Evolutionary conservation across 768 basidiomycete species (phyloP).

Genomic region (Phaeotremella skinneri): DNA sequence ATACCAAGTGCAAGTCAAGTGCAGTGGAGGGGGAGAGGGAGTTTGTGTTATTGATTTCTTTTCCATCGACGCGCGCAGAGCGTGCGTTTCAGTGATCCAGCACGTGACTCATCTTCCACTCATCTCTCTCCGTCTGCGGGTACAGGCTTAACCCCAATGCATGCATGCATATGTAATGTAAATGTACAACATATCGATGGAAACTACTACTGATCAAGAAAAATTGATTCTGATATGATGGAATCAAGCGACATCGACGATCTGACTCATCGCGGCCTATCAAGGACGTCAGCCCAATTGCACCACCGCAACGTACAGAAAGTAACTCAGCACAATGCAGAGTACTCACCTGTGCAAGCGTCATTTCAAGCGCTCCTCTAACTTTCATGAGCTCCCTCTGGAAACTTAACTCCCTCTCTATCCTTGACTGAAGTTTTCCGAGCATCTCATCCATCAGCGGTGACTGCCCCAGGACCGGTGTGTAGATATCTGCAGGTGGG

Average conservation of each 20-base stretch:
- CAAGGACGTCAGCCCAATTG: not conserved
- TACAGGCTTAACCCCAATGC: not conserved
- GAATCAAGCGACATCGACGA: no score
- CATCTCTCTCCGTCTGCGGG: not conserved
- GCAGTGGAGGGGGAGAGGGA: not conserved
- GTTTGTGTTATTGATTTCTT: not conserved
- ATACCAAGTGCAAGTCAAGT: not conserved
- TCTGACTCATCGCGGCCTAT: slow-evolving; percentile 35
- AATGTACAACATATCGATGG: no score
- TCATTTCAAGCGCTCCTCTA: slow-evolving; percentile 87
- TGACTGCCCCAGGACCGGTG: slow-evolving; percentile 86
- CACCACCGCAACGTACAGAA: no score
- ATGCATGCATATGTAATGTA: not conserved
- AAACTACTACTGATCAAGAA: no score
- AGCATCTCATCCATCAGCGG: slow-evolving; percentile 86
- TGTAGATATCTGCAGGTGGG: slow-evolving; percentile 73
- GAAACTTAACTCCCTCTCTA: slow-evolving; percentile 80
- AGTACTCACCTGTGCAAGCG: slow-evolving; percentile 52
- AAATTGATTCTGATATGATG: no score
- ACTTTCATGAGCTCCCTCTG: slow-evolving; percentile 79
- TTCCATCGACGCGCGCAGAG: not conserved
- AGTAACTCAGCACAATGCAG: no score
- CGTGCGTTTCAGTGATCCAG: not conserved
- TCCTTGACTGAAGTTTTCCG: slow-evolving; percentile 73
- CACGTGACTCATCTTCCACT: not conserved